Percentiles rank a stretch among this genome's conserved stretches.
These are phyloP conservation scores for Leccinum pellstonianum DNA, from an alignment of 768 basidiomycete genomes.

Conservation along the genomic window DNA sequence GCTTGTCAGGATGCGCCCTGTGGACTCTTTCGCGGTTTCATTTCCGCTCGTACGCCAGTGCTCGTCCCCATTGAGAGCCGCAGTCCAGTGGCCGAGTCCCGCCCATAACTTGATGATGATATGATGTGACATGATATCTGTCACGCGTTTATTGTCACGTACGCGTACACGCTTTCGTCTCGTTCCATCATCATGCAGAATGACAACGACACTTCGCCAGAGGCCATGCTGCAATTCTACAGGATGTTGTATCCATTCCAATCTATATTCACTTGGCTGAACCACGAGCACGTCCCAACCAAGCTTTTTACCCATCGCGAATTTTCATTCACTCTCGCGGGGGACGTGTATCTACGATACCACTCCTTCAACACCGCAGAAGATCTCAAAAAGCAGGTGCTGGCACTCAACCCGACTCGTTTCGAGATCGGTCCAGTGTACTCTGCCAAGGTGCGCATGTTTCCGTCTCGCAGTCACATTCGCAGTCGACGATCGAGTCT, in stretches of 20 bases:
- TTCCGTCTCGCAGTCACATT: neutral
- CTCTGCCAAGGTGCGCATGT: conserved; percentile 68
- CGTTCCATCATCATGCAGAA: conserved; percentile 11
- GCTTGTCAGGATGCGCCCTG: neutral
- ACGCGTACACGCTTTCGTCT: conserved; percentile 3
- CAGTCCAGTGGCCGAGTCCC: too few relatives aligned
- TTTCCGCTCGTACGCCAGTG: neutral
- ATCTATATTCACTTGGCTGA: conserved; percentile 91
- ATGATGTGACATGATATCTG: conserved; percentile 13
- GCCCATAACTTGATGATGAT: neutral
- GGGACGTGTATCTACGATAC: conserved; percentile 93
- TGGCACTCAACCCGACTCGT: conserved; percentile 81
- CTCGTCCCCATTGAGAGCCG: too few relatives aligned
- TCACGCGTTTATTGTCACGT: conserved; percentile 22
- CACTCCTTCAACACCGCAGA: conserved; percentile 84
- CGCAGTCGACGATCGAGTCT: conserved; percentile 2
- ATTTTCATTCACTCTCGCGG: conserved; percentile 89
- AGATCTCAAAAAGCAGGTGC: conserved; percentile 89
- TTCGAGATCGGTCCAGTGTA: conserved; percentile 98
- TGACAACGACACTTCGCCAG: conserved; percentile 42
- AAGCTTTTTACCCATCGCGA: conserved; percentile 91
- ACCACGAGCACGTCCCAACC: conserved; percentile 80
- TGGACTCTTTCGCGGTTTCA: neutral
- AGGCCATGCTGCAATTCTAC: conserved; percentile 80
- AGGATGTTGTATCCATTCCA: conserved; percentile 92